Evolutionary conservation across 1,139 yeast species (phyloP).

Genomic region (Magnusiomyces fungicola): DNA sequence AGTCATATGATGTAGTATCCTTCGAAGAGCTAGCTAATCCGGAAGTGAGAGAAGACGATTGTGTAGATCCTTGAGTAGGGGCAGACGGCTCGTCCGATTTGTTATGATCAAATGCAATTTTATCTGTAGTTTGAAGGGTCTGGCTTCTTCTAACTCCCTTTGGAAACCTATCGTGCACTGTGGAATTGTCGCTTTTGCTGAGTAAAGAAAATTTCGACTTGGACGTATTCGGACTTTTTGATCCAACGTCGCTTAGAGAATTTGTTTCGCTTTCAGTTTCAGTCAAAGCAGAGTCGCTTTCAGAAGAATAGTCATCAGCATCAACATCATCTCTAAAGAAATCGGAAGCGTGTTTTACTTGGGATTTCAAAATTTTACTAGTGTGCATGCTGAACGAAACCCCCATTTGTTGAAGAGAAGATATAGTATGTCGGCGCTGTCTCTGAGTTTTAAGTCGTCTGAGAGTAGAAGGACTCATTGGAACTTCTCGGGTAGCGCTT

Average conservation of each 20-base stretch:
- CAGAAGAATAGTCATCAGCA: constrained; percentile 21
- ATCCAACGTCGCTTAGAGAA: background rate
- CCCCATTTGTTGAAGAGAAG: constrained; percentile 54
- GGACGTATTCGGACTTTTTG: too few relatives aligned
- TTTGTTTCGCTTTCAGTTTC: constrained; percentile 1
- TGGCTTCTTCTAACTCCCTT: background rate
- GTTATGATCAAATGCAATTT: too few relatives aligned
- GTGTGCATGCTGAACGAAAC: constrained; percentile 70
- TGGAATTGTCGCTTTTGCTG: background rate
- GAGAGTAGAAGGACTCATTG: constrained; percentile 4
- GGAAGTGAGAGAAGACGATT: too few relatives aligned
- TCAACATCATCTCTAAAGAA: constrained; percentile 20
- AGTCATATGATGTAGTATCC: too few relatives aligned
- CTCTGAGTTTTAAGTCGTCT: constrained; percentile 13
- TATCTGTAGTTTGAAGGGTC: background rate
- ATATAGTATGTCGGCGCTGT: constrained; percentile 30
- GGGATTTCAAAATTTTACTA: constrained; percentile 37
- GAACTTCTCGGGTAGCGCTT: background rate
- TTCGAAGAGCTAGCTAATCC: too few relatives aligned
- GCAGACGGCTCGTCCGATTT: too few relatives aligned
- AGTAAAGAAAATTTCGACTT: background rate
- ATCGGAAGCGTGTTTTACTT: constrained; percentile 30
- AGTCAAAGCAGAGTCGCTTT: constrained; percentile 15
- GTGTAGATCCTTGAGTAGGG: too few relatives aligned
- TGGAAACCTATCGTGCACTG: constrained; percentile 4